Conservation (phyloP, 2,329 filamentous ascomycete genomes). For the Aspergillus fumigatus region DNA sequence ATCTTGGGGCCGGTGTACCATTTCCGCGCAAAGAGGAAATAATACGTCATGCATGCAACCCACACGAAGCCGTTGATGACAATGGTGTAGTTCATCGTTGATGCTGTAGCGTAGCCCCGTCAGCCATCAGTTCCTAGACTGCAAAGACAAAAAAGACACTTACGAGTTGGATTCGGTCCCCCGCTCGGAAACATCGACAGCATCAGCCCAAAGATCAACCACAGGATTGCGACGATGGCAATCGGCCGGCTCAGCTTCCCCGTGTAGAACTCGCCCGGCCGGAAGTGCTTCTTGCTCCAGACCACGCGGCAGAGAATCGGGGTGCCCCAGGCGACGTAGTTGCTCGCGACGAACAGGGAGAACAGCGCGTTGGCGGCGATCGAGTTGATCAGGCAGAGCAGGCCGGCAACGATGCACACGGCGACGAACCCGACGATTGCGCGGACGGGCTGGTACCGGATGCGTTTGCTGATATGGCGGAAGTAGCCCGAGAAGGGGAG, state of each 20-base stretch:
- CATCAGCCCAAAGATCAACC: conserved; percentile 52
- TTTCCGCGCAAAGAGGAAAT: conserved; percentile 53
- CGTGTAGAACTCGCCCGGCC: conserved; percentile 57
- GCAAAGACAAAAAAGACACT: conserved; percentile 13
- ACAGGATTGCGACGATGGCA: conserved; percentile 51
- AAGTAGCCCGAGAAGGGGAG: conserved; percentile 58
- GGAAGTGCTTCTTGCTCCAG: conserved; percentile 56
- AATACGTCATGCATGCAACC: conserved; percentile 54
- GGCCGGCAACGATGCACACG: conserved; percentile 50
- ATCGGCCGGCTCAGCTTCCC: conserved; percentile 50
- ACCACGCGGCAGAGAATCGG: conserved; percentile 56
- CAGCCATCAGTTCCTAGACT: not conserved
- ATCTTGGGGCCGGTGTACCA: conserved; percentile 60
- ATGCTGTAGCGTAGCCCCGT: conserved; percentile 20
- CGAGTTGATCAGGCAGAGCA: conserved; percentile 55
- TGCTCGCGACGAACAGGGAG: conserved; percentile 52
- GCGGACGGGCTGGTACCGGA: conserved; percentile 56
- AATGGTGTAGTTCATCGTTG: conserved; percentile 60
- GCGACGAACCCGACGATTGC: conserved; percentile 53
- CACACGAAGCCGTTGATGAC: conserved; percentile 59
- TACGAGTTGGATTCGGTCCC: conserved; percentile 50
- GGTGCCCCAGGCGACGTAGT: conserved; percentile 57
- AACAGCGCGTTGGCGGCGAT: conserved; percentile 58
- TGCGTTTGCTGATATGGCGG: conserved; percentile 50
- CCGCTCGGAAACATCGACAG: conserved; percentile 56